These are phyloP conservation scores for Alternaria viburni DNA, from an alignment of 2,329 filamentous ascomycete species.

Conservation along the genomic window DNA sequence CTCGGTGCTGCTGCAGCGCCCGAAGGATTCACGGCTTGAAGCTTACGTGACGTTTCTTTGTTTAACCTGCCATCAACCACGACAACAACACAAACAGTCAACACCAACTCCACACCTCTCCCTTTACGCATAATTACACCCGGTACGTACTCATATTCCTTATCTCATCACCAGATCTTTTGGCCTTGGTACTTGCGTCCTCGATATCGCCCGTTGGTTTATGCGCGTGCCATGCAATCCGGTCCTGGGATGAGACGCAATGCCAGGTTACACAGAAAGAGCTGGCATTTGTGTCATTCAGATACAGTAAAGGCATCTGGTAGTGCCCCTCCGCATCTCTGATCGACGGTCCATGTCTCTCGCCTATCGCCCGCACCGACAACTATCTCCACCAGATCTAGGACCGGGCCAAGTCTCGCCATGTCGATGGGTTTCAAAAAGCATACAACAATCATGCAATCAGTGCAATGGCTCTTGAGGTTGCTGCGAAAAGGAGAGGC, in stretches of 20 bases:
- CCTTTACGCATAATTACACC: neutral
- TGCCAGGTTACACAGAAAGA: neutral
- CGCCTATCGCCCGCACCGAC: slow-evolving; percentile 8
- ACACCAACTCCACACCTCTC: neutral
- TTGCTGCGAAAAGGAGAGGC: neutral
- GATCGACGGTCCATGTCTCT: slow-evolving; percentile 5
- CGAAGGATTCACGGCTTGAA: neutral
- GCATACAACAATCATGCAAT: neutral
- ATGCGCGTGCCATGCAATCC: neutral
- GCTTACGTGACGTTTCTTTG: neutral
- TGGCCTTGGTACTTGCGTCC: neutral
- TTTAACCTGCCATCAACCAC: neutral
- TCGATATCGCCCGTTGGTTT: neutral
- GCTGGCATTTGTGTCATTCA: neutral
- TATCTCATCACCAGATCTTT: neutral
- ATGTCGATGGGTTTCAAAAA: neutral
- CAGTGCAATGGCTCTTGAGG: neutral
- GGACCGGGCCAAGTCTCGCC: neutral
- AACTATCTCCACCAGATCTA: neutral
- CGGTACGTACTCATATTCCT: slow-evolving; percentile 11
- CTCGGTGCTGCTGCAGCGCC: neutral
- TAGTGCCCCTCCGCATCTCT: neutral
- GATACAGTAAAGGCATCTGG: neutral
- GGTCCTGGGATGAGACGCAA: neutral
- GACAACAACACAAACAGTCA: neutral